These are phyloP conservation scores for Lophium mytilinum DNA, from an alignment of 495 filamentous ascomycete genomes.

Conservation along the genomic window DNA sequence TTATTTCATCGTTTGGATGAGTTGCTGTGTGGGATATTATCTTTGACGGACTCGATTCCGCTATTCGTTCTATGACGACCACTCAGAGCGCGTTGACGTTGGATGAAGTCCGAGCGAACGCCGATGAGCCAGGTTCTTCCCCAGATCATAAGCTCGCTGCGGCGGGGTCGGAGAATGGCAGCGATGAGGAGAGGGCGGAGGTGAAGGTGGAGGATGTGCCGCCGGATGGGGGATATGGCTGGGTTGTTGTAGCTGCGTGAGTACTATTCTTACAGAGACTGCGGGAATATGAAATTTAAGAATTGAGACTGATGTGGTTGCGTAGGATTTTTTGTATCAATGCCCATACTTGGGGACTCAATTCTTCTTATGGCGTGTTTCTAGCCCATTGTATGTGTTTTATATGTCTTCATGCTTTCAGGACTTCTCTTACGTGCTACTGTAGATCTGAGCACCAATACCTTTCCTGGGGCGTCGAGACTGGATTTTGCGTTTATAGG, in stretches of 20 bases:
- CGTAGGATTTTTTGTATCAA: too few relatives aligned
- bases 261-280: neutral
- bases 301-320: neutral
- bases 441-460: slow-evolving; percentile 34
- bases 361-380: slow-evolving; percentile 43
- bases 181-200: slow-evolving; percentile 2
- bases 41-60: too few relatives aligned
- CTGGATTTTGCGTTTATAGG: slow-evolving; percentile 46
- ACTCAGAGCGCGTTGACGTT: too few relatives aligned
- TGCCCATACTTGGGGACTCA: slow-evolving; percentile 40
- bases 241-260: slow-evolving; percentile 35
- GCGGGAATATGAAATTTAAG: neutral
- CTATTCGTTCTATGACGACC: too few relatives aligned
- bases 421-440: neutral
- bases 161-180: slow-evolving; percentile 5
- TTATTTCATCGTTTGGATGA: too few relatives aligned
- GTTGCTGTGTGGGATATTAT: too few relatives aligned
- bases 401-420: neutral
- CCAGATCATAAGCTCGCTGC: too few relatives aligned
- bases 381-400: slow-evolving; percentile 37
- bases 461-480: slow-evolving; percentile 38
- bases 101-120: too few relatives aligned
- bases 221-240: slow-evolving; percentile 46
- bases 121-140: too few relatives aligned
- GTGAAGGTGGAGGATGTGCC: slow-evolving; percentile 20